phyloP scores from a whole-genome alignment of 257 asterid genomes.

The Scutellaria baicalensis region DNA sequence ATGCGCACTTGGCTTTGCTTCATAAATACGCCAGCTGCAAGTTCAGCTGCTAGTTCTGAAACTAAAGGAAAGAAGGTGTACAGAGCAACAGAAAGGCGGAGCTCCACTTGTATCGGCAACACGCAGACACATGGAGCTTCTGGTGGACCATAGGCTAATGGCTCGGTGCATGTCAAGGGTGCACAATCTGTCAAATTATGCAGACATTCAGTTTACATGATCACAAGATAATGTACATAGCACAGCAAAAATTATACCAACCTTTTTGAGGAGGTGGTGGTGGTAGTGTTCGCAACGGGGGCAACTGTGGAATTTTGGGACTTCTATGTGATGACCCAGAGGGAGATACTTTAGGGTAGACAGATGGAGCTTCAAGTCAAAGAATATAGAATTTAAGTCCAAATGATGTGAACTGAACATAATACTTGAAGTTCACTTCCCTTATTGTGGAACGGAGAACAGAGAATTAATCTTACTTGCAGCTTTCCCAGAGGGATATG shows the following conservation, averaged over 20 bases:
- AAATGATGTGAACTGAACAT: constrained; percentile 8
- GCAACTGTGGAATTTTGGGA: constrained; percentile 40
- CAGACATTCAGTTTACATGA: background rate
- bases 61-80: constrained; percentile 89
- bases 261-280: constrained; percentile 95
- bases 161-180: constrained; percentile 65
- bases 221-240: background rate
- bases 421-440: background rate
- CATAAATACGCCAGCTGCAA: constrained; percentile 71
- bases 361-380: constrained; percentile 44
- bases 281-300: constrained; percentile 60
- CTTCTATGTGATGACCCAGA: constrained; percentile 30
- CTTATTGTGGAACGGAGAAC: constrained; percentile 7
- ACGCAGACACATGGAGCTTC: constrained; percentile 77
- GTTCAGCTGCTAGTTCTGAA: constrained; percentile 74
- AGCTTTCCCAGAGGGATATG: constrained; percentile 30
- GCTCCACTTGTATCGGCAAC: constrained; percentile 77
- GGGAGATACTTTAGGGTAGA: constrained; percentile 50
- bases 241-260: constrained; percentile 13
- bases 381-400: constrained; percentile 23
- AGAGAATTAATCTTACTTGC: constrained; percentile 27
- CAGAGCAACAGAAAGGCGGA: constrained; percentile 56
- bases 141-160: constrained; percentile 65
- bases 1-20: constrained; percentile 87
- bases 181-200: constrained; percentile 51